Evolutionary conservation across 306 rosid species (phyloP).

Genomic region (Acacia confusa): DNA sequence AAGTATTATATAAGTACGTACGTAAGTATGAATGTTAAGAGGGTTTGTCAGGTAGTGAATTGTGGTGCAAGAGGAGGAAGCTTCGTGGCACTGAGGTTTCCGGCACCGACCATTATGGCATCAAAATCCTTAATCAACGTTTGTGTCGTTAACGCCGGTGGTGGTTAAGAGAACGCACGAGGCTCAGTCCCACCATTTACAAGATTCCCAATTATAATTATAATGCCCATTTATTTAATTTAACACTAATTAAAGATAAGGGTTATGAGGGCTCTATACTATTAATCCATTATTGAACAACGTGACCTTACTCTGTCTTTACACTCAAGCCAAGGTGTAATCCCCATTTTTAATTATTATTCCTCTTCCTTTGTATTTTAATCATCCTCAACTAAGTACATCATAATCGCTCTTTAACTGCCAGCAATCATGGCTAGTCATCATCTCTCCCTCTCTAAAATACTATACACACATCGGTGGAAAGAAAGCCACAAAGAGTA

Average conservation of each 20-base stretch:
- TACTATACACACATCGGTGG: no score
- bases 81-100: constrained; percentile 57
- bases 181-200: constrained; percentile 33
- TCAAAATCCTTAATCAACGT: constrained; percentile 26
- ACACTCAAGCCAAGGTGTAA: constrained; percentile 69
- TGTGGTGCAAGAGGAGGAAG: constrained; percentile 40
- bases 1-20: background rate
- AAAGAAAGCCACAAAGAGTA: no score
- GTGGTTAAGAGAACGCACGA: constrained; percentile 55
- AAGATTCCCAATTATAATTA: constrained; percentile 45
- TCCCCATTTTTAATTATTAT: constrained; percentile 16
- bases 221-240: background rate
- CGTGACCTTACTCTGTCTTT: constrained; percentile 71
- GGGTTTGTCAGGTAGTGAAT: background rate
- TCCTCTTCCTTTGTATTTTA: constrained; percentile 15
- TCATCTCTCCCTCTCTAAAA: background rate
- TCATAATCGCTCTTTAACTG: background rate
- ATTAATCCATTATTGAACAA: constrained; percentile 55
- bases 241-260: background rate
- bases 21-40: background rate
- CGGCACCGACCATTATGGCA: constrained; percentile 58
- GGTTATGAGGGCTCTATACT: background rate
- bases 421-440: constrained; percentile 33
- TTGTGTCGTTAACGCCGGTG: background rate
- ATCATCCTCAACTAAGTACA: background rate